phyloP scores from a whole-genome alignment of 352 stramenopile genomes.

The Phytopythium cucurbitacearum region DNA sequence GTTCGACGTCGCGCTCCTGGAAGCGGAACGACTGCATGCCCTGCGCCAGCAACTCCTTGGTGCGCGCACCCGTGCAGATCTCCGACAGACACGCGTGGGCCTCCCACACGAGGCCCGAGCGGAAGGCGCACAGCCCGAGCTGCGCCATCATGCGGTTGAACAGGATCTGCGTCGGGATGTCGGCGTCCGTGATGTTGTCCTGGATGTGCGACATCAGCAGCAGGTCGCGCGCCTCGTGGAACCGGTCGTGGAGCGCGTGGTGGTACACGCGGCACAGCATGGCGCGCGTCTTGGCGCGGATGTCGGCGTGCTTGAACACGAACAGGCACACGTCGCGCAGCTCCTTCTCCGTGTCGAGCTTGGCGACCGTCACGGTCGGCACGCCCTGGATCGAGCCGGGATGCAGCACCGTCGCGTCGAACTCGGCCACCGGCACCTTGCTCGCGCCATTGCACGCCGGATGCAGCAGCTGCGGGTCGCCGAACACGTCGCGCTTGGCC shows the following conservation, averaged over 20 bases:
- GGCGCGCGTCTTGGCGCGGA: slow-evolving; percentile 92
- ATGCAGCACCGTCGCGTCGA: slow-evolving; percentile 61
- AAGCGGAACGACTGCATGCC: slow-evolving; percentile 89
- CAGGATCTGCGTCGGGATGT: slow-evolving; percentile 96
- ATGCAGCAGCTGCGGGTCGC: slow-evolving; percentile 83
- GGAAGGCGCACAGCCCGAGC: slow-evolving; percentile 96
- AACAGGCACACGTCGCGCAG: slow-evolving; percentile 89
- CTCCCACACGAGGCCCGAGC: slow-evolving; percentile 93
- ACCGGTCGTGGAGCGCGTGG: slow-evolving; percentile 97
- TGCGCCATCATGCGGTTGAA: slow-evolving; percentile 96
- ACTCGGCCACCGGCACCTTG: slow-evolving; percentile 38
- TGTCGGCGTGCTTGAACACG: slow-evolving; percentile 93
- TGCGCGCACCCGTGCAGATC: slow-evolving; percentile 91
- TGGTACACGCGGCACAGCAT: slow-evolving; percentile 99
- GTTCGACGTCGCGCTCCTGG: slow-evolving; percentile 93
- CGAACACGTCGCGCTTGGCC: slow-evolving; percentile 80
- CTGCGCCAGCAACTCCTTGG: slow-evolving; percentile 97
- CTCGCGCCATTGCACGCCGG: slow-evolving; percentile 73
- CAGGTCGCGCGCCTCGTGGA: slow-evolving; percentile 97
- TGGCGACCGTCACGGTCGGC: slow-evolving; percentile 49
- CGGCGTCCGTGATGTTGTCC: slow-evolving; percentile 91
- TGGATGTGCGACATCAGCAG: slow-evolving; percentile 98
- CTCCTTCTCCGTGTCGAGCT: slow-evolving; percentile 76
- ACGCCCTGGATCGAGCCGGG: slow-evolving; percentile 73
- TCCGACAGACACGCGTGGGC: slow-evolving; percentile 97